Evolutionary conservation across 1,284 basidiomycete species (phyloP).

Genomic region (Laetiporus sulphureus): DNA sequence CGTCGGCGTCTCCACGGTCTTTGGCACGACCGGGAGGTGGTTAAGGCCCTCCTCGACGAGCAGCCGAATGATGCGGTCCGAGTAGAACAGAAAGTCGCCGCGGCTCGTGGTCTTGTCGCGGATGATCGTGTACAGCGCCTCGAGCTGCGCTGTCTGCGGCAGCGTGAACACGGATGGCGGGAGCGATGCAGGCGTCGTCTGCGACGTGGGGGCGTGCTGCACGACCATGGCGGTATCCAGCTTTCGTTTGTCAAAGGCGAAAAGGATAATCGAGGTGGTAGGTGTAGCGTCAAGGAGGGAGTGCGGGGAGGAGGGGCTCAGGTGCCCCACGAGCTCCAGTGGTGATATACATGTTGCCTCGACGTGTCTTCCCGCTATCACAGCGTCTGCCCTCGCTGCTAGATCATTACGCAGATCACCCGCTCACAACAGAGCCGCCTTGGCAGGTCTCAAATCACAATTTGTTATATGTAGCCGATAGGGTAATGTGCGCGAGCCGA

Average conservation of each 20-base stretch:
- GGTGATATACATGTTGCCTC: no score
- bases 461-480: no score
- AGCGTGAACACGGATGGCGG: conserved; percentile 83
- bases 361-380: no score
- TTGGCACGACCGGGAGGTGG: conserved; percentile 87
- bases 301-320: no score
- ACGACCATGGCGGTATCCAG: conserved; percentile 12
- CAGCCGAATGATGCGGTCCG: conserved; percentile 71
- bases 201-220: conserved; percentile 24
- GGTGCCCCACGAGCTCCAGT: no score
- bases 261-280: no score
- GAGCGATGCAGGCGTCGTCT: conserved; percentile 33
- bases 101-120: conserved; percentile 79
- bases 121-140: conserved; percentile 95
- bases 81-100: conserved; percentile 97
- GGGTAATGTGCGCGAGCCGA: no score
- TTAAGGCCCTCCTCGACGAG: conserved; percentile 88
- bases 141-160: conserved; percentile 85
- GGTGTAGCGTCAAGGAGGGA: no score
- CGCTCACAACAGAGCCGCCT: no score
- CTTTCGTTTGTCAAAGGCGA: background rate
- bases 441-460: no score
- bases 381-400: no score
- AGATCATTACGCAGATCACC: no score
- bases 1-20: conserved; percentile 77